Evolutionary conservation across 371 early-diverging fungal species (phyloP), one percentile per base, ranked within the genome.

Genomic region (Actinomortierella ambigua): DNA sequence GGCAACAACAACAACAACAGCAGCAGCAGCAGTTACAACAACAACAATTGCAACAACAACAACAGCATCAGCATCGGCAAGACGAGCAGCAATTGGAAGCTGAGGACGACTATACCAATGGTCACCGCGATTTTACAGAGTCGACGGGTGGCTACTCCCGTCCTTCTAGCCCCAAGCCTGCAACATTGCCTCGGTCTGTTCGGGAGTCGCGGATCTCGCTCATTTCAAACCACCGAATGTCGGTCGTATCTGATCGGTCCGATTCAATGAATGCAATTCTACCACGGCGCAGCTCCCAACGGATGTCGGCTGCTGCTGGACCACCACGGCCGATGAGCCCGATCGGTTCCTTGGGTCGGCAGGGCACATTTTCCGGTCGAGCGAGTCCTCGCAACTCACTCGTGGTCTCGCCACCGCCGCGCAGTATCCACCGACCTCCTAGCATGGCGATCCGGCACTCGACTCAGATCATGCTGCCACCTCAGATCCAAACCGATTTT

Each of bases 281-380:
- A n/a, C 73, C 73, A 1, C 63, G 73, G 7, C 66, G 73, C n/a
- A 71, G 57, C 43, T 66, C 73, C 7, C 73, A 71, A 40, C 42
- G 66, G 17, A 34, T 62, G 22, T 65, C 58, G 61, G 65, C 62
- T 50, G 61, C 61, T 20, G 55, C 66, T 0, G 59, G 58, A n/a
- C 58, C 53, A 24, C 55, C 69, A 20, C 63, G 69, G 24, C 73
- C 73, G 26, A 56, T 55, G 29, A 63, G 73, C 40, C 73, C 73
- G 13, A 59, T 57, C 9, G 18, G 48, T 52, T 62, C 15, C 48
- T 66, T 14, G 58, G 71, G 15, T 62, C 71, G 0, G 13, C 61
- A 28, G 65, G 71, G 18, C 71, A 65, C 23, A 50, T 41, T n/a
- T 27, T 55, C 34, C 4, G 53, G 57, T 20, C 53, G 71, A 15